Evolutionary conservation across 2,329 filamentous ascomycete species (phyloP), one percentile per base, ranked within the genome.

Genomic region (Trichophyton simii): DNA sequence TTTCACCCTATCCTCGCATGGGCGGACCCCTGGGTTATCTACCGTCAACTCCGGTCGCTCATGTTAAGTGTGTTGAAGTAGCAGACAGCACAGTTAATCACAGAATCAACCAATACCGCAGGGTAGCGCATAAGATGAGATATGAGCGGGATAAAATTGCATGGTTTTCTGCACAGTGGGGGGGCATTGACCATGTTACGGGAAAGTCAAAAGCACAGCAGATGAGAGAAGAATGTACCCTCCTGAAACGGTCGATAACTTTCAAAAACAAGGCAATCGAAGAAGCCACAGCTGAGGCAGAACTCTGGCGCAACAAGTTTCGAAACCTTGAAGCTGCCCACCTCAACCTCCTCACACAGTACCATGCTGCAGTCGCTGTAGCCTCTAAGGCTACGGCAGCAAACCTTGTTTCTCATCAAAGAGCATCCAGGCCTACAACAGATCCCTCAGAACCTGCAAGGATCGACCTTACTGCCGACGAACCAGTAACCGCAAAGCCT

Each of bases 1-100:
- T 68, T 4, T 73, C 72, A 0, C 72, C 72, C 6, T 74, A 73
- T 61, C 69, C 69, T 15, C 59, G 54, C 18, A 65, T 66, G 31
- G 65, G 66, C 13, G 68, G 69, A 1, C 63, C 63, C 8, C 58
- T 72, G 25, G 69, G 67, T 1, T 72, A 72, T 58, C 63, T 70
- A 52, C 69, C 69, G 34, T 73, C 72, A 3, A 62, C 70, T 8
- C 71, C 71, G 3, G 62, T 38, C 2, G 55, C 71, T 25, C 70
- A 73, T 57, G 65, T 69, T 38, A 68, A 65, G 60, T 70, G 62
- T 9, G 65, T 71, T 22, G 66, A 69, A 58, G 66, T 69, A 20
- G 64, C 66, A 2, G 62, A 68, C 9, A 65, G 68, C 3, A 65
- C 64, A 9, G 61, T 68, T n/a, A 64, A 65, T 13, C 20, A 64